Evolutionary conservation across 768 basidiomycete genomes (phyloP).

Genomic region (Amylocystis lapponica): DNA sequence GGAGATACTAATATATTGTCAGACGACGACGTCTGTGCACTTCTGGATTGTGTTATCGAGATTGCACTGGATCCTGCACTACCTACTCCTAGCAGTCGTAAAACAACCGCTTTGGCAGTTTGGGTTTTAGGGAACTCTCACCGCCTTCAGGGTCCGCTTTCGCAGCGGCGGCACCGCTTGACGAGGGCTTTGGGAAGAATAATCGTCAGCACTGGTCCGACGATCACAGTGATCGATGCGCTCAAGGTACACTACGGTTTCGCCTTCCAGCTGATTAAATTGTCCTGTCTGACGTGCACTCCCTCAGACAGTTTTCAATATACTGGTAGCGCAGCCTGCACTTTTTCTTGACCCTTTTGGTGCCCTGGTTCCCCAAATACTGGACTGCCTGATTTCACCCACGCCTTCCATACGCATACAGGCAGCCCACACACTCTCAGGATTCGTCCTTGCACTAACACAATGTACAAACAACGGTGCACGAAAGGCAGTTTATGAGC

Average conservation of each 20-base stretch:
- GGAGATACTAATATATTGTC: background rate
- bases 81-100: slow-evolving; percentile 34
- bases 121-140: slow-evolving; percentile 42
- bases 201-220: background rate
- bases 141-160: too few relatives aligned
- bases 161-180: too few relatives aligned
- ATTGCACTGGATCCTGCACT: slow-evolving; percentile 32
- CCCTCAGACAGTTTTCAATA: background rate
- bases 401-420: background rate
- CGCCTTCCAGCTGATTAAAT: background rate
- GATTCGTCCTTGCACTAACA: background rate
- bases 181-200: background rate
- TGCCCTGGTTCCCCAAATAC: background rate
- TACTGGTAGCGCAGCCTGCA: background rate
- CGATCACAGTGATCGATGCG: background rate
- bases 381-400: background rate
- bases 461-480: background rate
- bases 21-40: slow-evolving; percentile 40
- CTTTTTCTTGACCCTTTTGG: background rate
- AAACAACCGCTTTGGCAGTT: slow-evolving; percentile 41
- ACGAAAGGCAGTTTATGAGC: background rate
- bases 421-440: slow-evolving; percentile 1
- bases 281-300: background rate
- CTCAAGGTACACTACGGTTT: background rate
- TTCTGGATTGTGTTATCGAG: slow-evolving; percentile 41